Evolutionary conservation across 176 grass and related monocot species (phyloP).

Genomic region (Poa pratensis): DNA sequence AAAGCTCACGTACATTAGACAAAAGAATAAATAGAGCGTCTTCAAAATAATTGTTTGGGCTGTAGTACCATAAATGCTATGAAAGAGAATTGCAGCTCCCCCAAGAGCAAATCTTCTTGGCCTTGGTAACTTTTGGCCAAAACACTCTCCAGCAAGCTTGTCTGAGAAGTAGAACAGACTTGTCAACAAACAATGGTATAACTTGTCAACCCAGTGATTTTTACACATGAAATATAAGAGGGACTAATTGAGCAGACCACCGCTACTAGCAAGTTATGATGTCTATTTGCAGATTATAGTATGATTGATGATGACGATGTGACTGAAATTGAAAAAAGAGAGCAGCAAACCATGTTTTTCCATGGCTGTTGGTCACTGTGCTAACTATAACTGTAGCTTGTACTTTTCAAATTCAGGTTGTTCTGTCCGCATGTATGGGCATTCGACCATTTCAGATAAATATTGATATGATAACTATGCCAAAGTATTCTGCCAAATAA

Average conservation of each 20-base stretch:
- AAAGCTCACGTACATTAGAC: conserved; percentile 35
- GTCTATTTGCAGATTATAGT: conserved; percentile 27
- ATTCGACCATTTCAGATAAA: background rate
- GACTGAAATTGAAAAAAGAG: background rate
- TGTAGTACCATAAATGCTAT: conserved; percentile 89
- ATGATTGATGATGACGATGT: background rate
- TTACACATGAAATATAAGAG: background rate
- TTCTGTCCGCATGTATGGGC: background rate
- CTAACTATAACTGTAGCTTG: background rate
- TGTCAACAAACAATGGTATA: conserved; percentile 35
- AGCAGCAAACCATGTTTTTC: background rate
- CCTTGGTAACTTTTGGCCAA: conserved; percentile 68
- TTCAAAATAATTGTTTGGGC: conserved; percentile 4
- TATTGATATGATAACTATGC: background rate
- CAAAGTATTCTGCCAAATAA: background rate
- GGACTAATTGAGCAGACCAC: background rate
- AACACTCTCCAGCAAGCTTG: conserved; percentile 72
- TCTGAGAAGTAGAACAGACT: conserved; percentile 58
- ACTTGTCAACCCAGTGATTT: background rate
- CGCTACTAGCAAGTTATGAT: background rate
- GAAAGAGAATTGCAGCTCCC: conserved; percentile 86
- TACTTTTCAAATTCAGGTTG: background rate
- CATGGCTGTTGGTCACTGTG: background rate
- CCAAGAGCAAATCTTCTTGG: conserved; percentile 79
- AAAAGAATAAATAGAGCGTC: background rate